Evolutionary conservation across 208 protist species (phyloP), one percentile per base, ranked within the genome.

Genomic region (Wallacemonas sp.): DNA sequence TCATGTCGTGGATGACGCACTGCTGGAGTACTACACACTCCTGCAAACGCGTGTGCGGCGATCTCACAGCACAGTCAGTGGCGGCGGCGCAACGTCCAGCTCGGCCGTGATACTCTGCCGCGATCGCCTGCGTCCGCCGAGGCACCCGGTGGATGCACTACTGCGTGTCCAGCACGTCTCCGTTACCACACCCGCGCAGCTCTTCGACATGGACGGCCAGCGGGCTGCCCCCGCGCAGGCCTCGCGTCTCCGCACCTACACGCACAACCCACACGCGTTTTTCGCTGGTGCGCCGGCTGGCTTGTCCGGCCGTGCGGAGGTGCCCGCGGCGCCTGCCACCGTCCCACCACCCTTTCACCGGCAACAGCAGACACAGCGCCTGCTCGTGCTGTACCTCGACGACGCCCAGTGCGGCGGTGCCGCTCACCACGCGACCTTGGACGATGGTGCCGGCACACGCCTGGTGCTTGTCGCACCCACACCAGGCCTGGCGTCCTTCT

Each of bases 401-500:
- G 44, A 23, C 44, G 5, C 7, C 20, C 44, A 59, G 32, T 41
- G 18, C 52, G n/a, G n/a, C 32, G 52, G 22, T 26, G 52, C 12
- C 5, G 11, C 29, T 20, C 29, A 20, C 52, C 16, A 14, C 31
- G 62, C n/a, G n/a, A n/a, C n/a, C n/a, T 2, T 16, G 5, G 22
- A 10, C 10, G 10, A 67, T 22, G 11, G 12, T 1, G 52, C 1
- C 11, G 42, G 42, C n/a, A 22, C 48, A 7, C 48, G 48, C 39
- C 26, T 79, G 25, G 33, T 88, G 10, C 65, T 88, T 0, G 70
- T 80, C 14, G 68, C 71, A 2, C 72, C 78, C 28, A 79, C 69
- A 16, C 33, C 61, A 0, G 14, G 57, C 48, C 61, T 72, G 29
- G 72, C 71, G 25, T 22, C 31, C 7, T 5, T 63, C 16, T 69